phyloP scores from a whole-genome alignment of 768 basidiomycete genomes.

The Russula dissimulans region DNA sequence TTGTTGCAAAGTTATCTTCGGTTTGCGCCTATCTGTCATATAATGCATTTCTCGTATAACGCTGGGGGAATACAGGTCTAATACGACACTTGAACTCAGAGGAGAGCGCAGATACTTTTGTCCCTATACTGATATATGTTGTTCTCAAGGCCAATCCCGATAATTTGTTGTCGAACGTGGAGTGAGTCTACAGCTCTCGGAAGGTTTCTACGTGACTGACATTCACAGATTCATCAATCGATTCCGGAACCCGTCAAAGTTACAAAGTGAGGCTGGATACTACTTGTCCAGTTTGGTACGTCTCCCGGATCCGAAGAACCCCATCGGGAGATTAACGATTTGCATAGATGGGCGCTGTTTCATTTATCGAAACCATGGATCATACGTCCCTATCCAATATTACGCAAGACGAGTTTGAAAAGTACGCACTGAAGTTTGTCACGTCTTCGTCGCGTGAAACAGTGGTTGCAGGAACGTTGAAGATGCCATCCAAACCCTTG shows the following conservation, averaged over 20 bases:
- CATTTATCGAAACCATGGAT: slow-evolving; percentile 98
- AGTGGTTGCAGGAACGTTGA: slow-evolving; percentile 43
- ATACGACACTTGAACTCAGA: slow-evolving; percentile 81
- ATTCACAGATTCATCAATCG: slow-evolving; percentile 80
- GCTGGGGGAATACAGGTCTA: slow-evolving; percentile 44
- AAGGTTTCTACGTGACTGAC: background rate
- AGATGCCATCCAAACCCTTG: slow-evolving; percentile 43
- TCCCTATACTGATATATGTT: slow-evolving; percentile 90
- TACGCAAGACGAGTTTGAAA: slow-evolving; percentile 87
- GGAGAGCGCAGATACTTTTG: slow-evolving; percentile 87
- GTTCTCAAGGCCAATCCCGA: slow-evolving; percentile 92
- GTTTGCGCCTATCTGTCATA: slow-evolving; percentile 37
- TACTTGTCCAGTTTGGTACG: slow-evolving; percentile 90
- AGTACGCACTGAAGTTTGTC: slow-evolving; percentile 30
- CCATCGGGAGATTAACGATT: background rate
- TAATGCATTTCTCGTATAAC: slow-evolving; percentile 6
- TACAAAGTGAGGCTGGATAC: slow-evolving; percentile 94
- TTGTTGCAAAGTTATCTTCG: slow-evolving; percentile 98
- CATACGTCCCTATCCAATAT: slow-evolving; percentile 91
- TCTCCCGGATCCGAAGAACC: background rate
- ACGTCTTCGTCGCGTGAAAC: background rate
- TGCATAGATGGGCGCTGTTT: slow-evolving; percentile 84
- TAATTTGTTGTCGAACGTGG: slow-evolving; percentile 89
- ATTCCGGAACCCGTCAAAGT: slow-evolving; percentile 80
- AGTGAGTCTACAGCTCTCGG: slow-evolving; percentile 43